These are phyloP conservation scores for Solanum virginianum DNA, from an alignment of 257 asterid species.

Conservation along the genomic window DNA sequence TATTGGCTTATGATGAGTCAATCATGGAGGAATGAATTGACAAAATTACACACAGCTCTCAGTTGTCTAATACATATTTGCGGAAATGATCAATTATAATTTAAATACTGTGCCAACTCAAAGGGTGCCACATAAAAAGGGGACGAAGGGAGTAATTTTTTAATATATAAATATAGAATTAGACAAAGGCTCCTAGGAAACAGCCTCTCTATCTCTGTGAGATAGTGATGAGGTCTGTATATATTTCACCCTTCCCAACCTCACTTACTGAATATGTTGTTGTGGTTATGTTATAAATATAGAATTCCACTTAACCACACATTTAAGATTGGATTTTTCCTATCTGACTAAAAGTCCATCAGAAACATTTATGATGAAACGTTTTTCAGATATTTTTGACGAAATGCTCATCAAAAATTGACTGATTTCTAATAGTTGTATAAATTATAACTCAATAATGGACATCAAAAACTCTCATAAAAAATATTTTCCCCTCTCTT, in stretches of 20 bases:
- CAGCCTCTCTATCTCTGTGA: no score
- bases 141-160: no score
- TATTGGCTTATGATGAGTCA: background rate
- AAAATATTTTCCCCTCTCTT: background rate
- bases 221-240: no score
- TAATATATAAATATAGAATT: no score
- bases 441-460: background rate
- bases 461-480: background rate
- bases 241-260: no score
- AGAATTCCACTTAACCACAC: no score
- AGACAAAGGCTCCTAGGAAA: no score
- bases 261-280: no score
- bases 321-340: no score
- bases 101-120: no score
- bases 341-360: background rate
- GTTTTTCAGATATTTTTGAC: background rate
- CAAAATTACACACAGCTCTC: background rate
- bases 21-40: background rate
- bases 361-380: background rate
- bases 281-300: no score
- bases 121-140: no score
- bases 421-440: background rate
- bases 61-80: background rate
- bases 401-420: background rate
- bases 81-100: background rate